These are phyloP conservation scores for Fusarium sp. DNA, from an alignment of 2,329 filamentous ascomycete species.

Conservation along the genomic window DNA sequence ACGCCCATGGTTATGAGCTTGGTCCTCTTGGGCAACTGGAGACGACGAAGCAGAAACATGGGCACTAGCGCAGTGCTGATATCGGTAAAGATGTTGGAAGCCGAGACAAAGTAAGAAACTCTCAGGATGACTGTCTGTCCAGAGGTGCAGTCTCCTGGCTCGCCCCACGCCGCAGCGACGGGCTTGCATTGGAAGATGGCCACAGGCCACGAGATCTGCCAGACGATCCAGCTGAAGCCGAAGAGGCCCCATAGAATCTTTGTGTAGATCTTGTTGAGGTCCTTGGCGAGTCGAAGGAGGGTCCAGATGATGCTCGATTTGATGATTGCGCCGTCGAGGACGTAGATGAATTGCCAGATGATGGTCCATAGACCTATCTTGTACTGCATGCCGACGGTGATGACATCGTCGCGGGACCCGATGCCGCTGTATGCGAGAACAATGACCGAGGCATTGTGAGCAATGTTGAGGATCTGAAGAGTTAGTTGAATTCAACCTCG, in stretches of 20 bases:
- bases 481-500: not conserved
- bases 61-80: slow-evolving; percentile 22
- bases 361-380: slow-evolving; percentile 32
- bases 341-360: slow-evolving; percentile 35
- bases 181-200: slow-evolving; percentile 40
- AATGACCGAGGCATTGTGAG: slow-evolving; percentile 25
- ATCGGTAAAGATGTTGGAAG: slow-evolving; percentile 32
- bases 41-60: slow-evolving; percentile 23
- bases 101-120: slow-evolving; percentile 32
- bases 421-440: slow-evolving; percentile 21
- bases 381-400: slow-evolving; percentile 33
- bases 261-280: slow-evolving; percentile 13
- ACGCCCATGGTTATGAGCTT: slow-evolving; percentile 29
- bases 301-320: slow-evolving; percentile 34
- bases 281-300: slow-evolving; percentile 29
- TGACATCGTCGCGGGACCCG: slow-evolving; percentile 24
- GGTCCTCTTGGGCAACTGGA: slow-evolving; percentile 25
- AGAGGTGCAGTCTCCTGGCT: slow-evolving; percentile 28
- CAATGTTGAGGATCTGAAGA: slow-evolving; percentile 26
- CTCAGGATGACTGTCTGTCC: slow-evolving; percentile 25
- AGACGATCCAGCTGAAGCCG: slow-evolving; percentile 26
- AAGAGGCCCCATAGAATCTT: slow-evolving; percentile 17
- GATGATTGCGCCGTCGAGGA: slow-evolving; percentile 26
- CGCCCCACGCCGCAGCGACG: slow-evolving; percentile 29
- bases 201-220: slow-evolving; percentile 35